Base-by-base conservation (phyloP, 2,329 filamentous ascomycete genomes). In the Harringtonia lauricola region DNA sequence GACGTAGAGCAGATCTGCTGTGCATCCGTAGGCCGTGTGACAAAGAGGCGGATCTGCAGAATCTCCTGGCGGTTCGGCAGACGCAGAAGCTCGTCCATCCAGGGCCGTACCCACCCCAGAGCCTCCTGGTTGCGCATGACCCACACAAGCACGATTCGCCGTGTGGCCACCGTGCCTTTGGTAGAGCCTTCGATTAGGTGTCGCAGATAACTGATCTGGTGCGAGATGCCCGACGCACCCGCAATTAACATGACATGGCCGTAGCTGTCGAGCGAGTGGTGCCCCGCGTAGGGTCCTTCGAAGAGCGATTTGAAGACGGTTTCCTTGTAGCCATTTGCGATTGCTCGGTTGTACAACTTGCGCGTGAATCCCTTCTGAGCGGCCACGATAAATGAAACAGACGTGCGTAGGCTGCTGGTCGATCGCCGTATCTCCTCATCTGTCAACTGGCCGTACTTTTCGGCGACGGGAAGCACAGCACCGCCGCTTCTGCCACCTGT, bases 151-250 rank as follows among this genome's bases (percentile, higher is more conserved):
- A 83, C 86, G 38, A 96, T 66, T 34, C 82, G 79, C 41, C 88
- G 81, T 4, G 86, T 87, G 5, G 90, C 88, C 31, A 88, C 79
- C 1, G 80, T 88, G 47, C 79, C 76, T 1, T 76, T 68, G 43
- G 78, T 76, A 60, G 75, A 83, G 4, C 83, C 83, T 43, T 79
- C 66, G 46, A 90, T 73, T 5, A 90, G 68, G 41, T 92, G 82
- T 44, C 80, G 81, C 9, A 95, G 74, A 60, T 94, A 94, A 29
- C 88, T 86, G 26, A 96, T 77, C 59, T 94, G 88, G 61, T 96
- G 90, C 1, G 90, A 95, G 64, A 98, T 96, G 49, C 92, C 92
- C 6, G 92, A 88, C 45, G 90, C 86, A 45, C 88, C 89, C 13
- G 90, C 89, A 58, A 95, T 88, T 45, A 98, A 81, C 50, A 98